Evolutionary conservation across 2,329 filamentous ascomycete genomes (phyloP).

Genomic region (Colletotrichum limetticola): DNA sequence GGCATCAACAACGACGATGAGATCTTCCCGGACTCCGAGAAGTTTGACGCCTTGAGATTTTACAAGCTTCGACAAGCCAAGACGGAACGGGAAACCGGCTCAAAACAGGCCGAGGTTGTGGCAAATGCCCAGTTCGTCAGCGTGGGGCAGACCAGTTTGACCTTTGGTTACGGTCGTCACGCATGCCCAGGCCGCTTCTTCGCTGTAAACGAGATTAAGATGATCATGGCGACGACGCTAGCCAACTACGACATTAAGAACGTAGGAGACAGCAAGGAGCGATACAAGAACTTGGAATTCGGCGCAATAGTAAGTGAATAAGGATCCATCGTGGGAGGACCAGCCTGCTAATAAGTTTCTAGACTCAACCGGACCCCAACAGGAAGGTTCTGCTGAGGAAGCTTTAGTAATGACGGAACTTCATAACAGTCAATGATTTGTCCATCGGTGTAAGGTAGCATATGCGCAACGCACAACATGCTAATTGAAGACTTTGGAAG

Average conservation of each 20-base stretch:
- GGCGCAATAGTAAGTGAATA: constrained; percentile 14
- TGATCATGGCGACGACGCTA: constrained; percentile 52
- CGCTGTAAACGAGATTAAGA: constrained; percentile 56
- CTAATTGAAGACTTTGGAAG: not conserved
- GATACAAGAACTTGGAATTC: constrained; percentile 19
- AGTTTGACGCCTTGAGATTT: constrained; percentile 29
- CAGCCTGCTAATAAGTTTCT: not conserved
- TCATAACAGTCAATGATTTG: rapidly evolving
- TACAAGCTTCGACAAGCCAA: constrained; percentile 29
- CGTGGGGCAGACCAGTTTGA: constrained; percentile 48
- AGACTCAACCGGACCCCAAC: constrained; percentile 23
- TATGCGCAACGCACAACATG: not conserved
- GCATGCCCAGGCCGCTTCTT: constrained; percentile 58
- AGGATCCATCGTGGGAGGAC: no score
- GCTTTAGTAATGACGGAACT: not conserved
- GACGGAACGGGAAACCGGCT: not conserved
- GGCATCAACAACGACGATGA: constrained; percentile 50
- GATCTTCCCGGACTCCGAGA: constrained; percentile 45
- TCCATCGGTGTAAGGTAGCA: not conserved
- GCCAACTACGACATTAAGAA: constrained; percentile 53
- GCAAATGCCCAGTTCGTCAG: constrained; percentile 50
- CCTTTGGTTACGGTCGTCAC: constrained; percentile 52
- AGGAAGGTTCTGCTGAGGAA: constrained; percentile 23
- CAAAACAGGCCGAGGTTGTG: constrained; percentile 25
- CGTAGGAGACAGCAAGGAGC: constrained; percentile 38